Base-by-base conservation (phyloP, 2,329 filamentous ascomycete genomes). In the Ceratocystis smalleyi region DNA sequence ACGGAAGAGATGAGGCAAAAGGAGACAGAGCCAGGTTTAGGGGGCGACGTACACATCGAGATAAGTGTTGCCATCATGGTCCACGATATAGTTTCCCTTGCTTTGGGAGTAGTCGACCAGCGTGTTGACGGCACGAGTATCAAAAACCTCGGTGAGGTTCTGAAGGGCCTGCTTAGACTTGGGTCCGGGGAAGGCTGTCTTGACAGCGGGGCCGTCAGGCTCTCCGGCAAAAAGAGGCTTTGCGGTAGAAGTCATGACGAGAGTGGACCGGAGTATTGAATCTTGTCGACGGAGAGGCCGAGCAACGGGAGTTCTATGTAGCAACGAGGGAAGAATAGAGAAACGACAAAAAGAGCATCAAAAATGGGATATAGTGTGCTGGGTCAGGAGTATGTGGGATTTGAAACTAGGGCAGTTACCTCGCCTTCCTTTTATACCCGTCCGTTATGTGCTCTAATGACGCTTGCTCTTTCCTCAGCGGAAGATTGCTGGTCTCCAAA, bases 71-170 rank as follows among this genome's bases (percentile, higher is more conserved):
- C 85, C 86, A 71, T 89, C 86, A 0, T 84, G 79, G 69, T 89
- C 86, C 43, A 80, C 81, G 69, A 89, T 84, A 73, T 95, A 95
- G 78, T 95, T 95, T 71, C 90, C 90, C 66, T 79, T 76, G 70
- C 85, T 88, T 75, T 85, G 83, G 68, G 80, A 79, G 75, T 89
- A 92, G 75, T 91, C 86, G 67, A 81, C 81, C 70, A 91, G 78
- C 84, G 91, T 88, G 78, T 94, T 95, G 77, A 92, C 76, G 75
- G 86, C 90, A 67, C 90, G 82, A 4, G 88, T 92, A 74, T 95
- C 90, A 71, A 94, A 95, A 66, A 95, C 87, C 71, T 85, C 78
- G 75, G 87, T 78, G 68, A 95, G 81, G 73, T 89, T 83, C 67
- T 83, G 78, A 68, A 88, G 84, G 61, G 82, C 81, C 70, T 83